A percentile compares a stretch with the other conserved stretches of the same genome.
These are phyloP conservation scores for Styphnolobium japonicum DNA, from an alignment of 306 rosid species.

Conservation along the genomic window DNA sequence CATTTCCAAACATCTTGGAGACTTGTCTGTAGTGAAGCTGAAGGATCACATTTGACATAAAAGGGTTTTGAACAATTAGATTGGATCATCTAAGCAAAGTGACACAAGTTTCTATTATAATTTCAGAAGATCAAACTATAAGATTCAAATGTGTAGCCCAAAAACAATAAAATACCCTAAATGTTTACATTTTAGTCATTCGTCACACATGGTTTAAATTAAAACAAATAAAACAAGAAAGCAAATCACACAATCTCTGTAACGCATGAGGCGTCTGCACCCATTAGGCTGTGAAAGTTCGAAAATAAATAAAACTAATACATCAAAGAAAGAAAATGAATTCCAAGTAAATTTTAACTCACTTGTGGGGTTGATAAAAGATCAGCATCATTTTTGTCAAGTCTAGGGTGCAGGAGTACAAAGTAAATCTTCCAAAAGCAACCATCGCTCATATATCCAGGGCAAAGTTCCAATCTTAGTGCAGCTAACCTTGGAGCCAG, in stretches of 20 bases:
- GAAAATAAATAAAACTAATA: too few species aligned
- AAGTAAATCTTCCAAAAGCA: constrained; percentile 85
- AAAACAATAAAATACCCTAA: background rate
- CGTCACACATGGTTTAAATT: background rate
- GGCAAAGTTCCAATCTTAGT: constrained; percentile 81
- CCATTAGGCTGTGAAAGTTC: background rate
- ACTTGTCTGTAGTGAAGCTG: background rate
- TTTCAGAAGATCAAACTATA: background rate
- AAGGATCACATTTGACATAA: background rate
- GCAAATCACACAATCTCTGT: background rate
- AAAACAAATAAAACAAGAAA: background rate
- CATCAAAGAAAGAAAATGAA: background rate
- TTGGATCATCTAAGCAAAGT: background rate
- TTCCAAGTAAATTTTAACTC: constrained; percentile 30
- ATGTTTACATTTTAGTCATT: background rate
- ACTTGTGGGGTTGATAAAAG: constrained; percentile 74
- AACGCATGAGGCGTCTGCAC: background rate
- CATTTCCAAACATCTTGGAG: background rate
- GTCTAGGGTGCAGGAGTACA: constrained; percentile 77
- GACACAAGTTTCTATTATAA: background rate
- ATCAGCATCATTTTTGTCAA: constrained; percentile 56
- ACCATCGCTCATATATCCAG: constrained; percentile 79
- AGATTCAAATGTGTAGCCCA: background rate
- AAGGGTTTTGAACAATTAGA: background rate
- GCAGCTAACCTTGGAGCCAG: constrained; percentile 72